phyloP scores from a whole-genome alignment of 148 eudicot species.

The Vaccinium vitisidaea region DNA sequence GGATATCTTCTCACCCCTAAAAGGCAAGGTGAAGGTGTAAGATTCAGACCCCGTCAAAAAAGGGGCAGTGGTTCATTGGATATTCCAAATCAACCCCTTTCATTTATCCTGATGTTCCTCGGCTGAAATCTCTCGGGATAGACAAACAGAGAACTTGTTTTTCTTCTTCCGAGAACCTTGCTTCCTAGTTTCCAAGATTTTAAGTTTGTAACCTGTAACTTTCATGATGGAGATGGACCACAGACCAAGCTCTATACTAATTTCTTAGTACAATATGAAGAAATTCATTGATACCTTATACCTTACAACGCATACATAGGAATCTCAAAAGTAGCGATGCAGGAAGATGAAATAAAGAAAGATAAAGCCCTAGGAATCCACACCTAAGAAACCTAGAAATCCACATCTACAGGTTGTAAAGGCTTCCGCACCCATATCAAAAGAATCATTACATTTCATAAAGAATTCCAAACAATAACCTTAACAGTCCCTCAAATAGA shows the following conservation, averaged over 20 bases:
- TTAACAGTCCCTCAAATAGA: not conserved
- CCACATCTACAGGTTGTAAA: not conserved
- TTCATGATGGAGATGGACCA: not conserved
- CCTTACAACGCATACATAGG: not conserved
- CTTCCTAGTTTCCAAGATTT: not conserved
- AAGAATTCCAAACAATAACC: not conserved
- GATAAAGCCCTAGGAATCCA: not conserved
- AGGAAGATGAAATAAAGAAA: not conserved
- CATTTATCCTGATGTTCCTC: slow-evolving; percentile 2
- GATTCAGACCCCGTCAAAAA: not conserved
- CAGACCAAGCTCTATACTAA: not conserved
- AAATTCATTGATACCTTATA: not conserved
- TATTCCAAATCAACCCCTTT: not conserved
- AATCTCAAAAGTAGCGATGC: not conserved
- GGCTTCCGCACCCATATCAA: not conserved
- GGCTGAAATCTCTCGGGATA: not conserved
- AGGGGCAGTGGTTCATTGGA: not conserved
- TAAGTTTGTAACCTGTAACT: not conserved
- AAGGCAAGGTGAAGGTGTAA: not conserved
- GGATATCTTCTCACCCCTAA: not conserved
- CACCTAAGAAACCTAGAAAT: not conserved
- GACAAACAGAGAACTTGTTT: not conserved
- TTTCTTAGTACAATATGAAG: not conserved
- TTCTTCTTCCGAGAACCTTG: not conserved
- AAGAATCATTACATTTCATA: not conserved